phyloP scores from a whole-genome alignment of 306 rosid species.

The Parietaria judaica region DNA sequence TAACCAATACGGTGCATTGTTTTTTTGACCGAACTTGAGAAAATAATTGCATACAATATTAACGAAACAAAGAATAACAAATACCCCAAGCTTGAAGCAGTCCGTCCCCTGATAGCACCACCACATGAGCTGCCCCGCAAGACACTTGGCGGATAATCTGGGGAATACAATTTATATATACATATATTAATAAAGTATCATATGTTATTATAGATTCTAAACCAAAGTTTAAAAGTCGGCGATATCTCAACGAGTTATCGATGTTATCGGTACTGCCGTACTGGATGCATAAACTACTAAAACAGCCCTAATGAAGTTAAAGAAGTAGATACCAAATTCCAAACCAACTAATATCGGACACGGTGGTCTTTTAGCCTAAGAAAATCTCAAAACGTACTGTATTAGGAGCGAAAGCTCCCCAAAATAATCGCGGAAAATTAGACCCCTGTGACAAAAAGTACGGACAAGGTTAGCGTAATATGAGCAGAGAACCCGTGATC shows the following conservation, averaged over 20 bases:
- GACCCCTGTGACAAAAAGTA: slow-evolving; percentile 55
- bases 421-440: slow-evolving; percentile 72
- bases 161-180: not conserved
- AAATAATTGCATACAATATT: not conserved
- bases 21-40: no score
- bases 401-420: slow-evolving; percentile 77
- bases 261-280: no score
- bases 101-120: slow-evolving; percentile 85
- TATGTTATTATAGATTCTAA: no score
- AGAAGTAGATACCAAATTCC: no score
- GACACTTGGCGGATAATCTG: slow-evolving; percentile 81
- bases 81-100: slow-evolving; percentile 90
- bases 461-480: not conserved
- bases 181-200: not conserved
- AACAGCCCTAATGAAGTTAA: no score
- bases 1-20: no score
- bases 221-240: no score
- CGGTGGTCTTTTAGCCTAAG: no score
- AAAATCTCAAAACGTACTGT: slow-evolving; percentile 35
- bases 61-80: slow-evolving; percentile 18
- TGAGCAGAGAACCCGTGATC: not conserved
- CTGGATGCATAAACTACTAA: no score
- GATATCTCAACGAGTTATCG: no score
- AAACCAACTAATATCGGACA: no score
- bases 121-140: slow-evolving; percentile 89